Percentiles rank a stretch among this genome's conserved stretches.
Conservation (phyloP, 1,284 basidiomycete species). For the Microbotryomycetes sp. region DNA sequence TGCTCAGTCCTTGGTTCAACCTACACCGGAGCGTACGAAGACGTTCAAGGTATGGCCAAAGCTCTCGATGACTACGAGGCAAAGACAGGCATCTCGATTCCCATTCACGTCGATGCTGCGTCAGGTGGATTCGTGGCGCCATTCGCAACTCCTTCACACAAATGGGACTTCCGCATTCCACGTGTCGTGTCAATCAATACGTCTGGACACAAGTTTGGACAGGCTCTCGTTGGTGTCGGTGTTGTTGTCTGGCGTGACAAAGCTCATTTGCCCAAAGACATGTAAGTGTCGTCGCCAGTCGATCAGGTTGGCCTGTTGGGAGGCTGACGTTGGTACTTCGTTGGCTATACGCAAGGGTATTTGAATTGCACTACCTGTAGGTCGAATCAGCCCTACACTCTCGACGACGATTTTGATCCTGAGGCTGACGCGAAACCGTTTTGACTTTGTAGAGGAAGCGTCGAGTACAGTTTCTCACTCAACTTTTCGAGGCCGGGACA, state of each 20-base stretch:
- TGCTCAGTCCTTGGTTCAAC: slow-evolving; percentile 50
- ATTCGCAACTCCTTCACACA: slow-evolving; percentile 55
- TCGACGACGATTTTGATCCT: slow-evolving; percentile 3
- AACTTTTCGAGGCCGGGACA: slow-evolving; percentile 90
- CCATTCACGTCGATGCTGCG: slow-evolving; percentile 74
- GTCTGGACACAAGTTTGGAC: slow-evolving; percentile 83
- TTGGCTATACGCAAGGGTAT: slow-evolving; percentile 85
- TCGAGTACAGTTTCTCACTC: slow-evolving; percentile 71
- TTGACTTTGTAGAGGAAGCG: background rate
- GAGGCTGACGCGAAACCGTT: slow-evolving; percentile 17
- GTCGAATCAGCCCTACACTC: slow-evolving; percentile 42
- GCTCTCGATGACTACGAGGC: slow-evolving; percentile 78
- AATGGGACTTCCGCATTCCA: slow-evolving; percentile 80
- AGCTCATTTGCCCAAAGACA: background rate
- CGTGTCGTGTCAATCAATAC: slow-evolving; percentile 80
- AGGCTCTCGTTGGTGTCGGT: slow-evolving; percentile 79
- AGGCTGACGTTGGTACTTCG: background rate
- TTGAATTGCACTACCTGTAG: slow-evolving; percentile 58
- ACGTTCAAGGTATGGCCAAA: slow-evolving; percentile 77
- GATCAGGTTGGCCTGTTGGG: no score
- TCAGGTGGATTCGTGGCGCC: slow-evolving; percentile 64
- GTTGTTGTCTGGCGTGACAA: slow-evolving; percentile 74
- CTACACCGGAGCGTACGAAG: slow-evolving; percentile 90
- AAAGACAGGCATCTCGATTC: slow-evolving; percentile 57
- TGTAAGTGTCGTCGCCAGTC: slow-evolving; percentile 6